phyloP scores from a whole-genome alignment of 495 filamentous ascomycete species.

The Penicillium daleae region DNA sequence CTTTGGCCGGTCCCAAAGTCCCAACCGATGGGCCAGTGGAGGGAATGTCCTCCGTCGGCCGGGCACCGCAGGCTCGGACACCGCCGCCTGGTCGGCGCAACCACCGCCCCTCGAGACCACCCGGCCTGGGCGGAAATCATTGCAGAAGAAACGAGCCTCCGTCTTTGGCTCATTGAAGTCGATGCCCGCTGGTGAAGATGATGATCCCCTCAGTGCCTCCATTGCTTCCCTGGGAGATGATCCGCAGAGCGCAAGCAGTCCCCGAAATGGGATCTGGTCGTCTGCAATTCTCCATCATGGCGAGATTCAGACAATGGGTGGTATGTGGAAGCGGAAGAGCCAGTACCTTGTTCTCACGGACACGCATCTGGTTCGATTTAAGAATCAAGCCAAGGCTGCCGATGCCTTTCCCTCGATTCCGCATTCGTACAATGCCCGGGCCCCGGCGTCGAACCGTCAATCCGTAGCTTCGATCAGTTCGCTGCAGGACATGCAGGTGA shows the following conservation, averaged over 20 bases:
- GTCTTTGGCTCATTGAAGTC: constrained; percentile 63
- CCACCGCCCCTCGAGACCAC: constrained; percentile 33
- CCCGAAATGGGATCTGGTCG: constrained; percentile 44
- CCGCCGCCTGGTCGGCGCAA: constrained; percentile 28
- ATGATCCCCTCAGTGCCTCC: constrained; percentile 46
- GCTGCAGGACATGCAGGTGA: constrained; percentile 61
- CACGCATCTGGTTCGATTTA: constrained; percentile 80
- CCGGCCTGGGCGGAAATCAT: constrained; percentile 46
- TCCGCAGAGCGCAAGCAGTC: constrained; percentile 27
- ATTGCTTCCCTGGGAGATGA: constrained; percentile 40
- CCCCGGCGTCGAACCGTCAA: constrained; percentile 48
- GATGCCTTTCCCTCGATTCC: constrained; percentile 64
- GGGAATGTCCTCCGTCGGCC: constrained; percentile 36
- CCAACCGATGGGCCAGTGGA: constrained; percentile 21
- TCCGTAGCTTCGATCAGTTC: constrained; percentile 64
- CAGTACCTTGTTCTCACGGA: constrained; percentile 93
- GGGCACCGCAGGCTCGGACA: constrained; percentile 36
- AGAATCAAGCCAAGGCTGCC: constrained; percentile 70
- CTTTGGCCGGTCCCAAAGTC: constrained; percentile 41
- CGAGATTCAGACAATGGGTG: constrained; percentile 77
- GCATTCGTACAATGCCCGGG: constrained; percentile 41
- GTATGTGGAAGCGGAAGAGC: constrained; percentile 81
- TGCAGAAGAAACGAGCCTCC: constrained; percentile 55
- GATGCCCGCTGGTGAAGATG: constrained; percentile 54
- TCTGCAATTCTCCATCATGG: constrained; percentile 66